Base-by-base conservation (phyloP, 495 filamentous ascomycete species). In the Apodospora peruviana region DNA sequence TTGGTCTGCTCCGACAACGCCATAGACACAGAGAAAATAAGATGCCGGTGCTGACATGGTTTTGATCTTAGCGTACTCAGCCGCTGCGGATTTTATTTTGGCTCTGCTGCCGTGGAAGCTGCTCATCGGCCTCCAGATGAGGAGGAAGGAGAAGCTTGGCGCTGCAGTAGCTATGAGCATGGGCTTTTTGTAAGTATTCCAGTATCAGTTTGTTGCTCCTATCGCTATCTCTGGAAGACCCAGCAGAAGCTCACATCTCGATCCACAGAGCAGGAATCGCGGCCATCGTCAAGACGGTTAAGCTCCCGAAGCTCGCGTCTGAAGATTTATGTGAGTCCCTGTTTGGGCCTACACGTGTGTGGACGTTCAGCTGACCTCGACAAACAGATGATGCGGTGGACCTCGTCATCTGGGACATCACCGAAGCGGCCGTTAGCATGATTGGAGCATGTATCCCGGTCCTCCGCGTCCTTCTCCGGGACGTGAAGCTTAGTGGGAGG, bases 111-210 rank as follows among this genome's bases (percentile, higher is more conserved):
- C 62, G 1, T 69, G 64, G 64, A 47, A 27, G 23, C 40, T 64
- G 9, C 42, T 67, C 7, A 54, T 42, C 47, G 55, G 51, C 16
- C 51, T 65, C 9, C 47, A 61, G 29, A 61, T 67, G 60, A 51
- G 48, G 40, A 56, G 17, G n/a, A 45, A 48, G 18, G 66, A 67
- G 52, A 67, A 59, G 40, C 41, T 66, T 37, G 66, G 64, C 4
- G 51, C 59, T 14, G 55, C 50, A n/a, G 20, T 67, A 4, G 61
- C 61, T 5, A 67, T 69, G 66, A 67, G 61, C 40, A 56, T 69
- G 54, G 66, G 66, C 1, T 14, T 58, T 4, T 21, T 56, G n/a
- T n/a, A n/a, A n/a, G n/a, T n/a, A n/a, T n/a, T n/a, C n/a, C n/a
- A n/a, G n/a, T n/a, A n/a, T n/a, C n/a, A n/a, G n/a, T n/a, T n/a